These are phyloP conservation scores for Zoysia japonica DNA, from an alignment of 176 grass and related monocot genomes.

Conservation along the genomic window DNA sequence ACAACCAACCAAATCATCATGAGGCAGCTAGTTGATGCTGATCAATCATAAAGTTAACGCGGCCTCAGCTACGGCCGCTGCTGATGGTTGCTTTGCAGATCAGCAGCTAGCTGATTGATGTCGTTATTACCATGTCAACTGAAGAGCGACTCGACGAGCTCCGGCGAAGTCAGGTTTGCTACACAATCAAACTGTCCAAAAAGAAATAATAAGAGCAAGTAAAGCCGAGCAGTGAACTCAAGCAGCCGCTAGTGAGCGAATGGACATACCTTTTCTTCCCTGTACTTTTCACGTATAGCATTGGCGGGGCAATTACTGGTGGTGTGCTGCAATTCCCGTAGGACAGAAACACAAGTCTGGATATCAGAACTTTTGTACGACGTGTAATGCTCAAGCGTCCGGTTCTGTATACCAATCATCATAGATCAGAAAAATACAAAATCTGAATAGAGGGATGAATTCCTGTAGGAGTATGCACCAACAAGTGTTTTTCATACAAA, in stretches of 20 bases:
- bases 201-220: neutral
- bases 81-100: conserved; percentile 31
- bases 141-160: conserved; percentile 41
- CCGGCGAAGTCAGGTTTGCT: conserved; percentile 39
- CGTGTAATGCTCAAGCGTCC: conserved; percentile 67
- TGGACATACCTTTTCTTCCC: conserved; percentile 55
- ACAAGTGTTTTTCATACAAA: conserved; percentile 16
- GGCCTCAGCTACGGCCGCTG: conserved; percentile 17
- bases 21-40: neutral
- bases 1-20: conserved; percentile 12
- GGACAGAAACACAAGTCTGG: conserved; percentile 36
- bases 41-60: conserved; percentile 36
- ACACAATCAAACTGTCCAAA: conserved; percentile 47
- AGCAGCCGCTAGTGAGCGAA: no score
- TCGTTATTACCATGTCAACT: conserved; percentile 29
- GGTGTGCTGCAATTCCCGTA: conserved; percentile 67
- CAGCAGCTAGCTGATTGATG: neutral
- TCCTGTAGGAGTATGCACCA: neutral
- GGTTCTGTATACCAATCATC: conserved; percentile 46
- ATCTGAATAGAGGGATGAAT: neutral
- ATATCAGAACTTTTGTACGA: conserved; percentile 54
- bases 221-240: neutral
- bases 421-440: neutral
- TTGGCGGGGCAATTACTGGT: conserved; percentile 54
- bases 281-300: conserved; percentile 72